Evolutionary conservation across 1,284 basidiomycete genomes (phyloP), one percentile per base, ranked within the genome.

Genomic region (Moniliella sp.): DNA sequence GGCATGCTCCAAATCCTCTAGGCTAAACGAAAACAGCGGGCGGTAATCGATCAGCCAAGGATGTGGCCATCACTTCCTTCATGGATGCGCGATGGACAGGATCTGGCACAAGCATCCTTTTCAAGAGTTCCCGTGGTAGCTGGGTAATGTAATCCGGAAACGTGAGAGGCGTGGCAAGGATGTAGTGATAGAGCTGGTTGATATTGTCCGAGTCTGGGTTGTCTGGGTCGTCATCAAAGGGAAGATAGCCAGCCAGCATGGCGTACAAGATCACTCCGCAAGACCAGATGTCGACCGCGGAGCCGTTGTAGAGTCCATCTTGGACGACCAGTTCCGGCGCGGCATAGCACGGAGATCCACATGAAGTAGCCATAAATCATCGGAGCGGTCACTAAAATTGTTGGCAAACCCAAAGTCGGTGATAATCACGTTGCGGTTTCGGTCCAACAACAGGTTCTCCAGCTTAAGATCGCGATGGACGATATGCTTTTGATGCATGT

Each of bases 141-240:
- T 50, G 40, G 15, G 44, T 48, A 32, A 59, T 50, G 37, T 59
- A 59, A 32, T 59, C 56, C 19, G 56, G 56, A 41, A 59, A 59
- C 16, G 52, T 46, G 14, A 59, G 43, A 0, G 54, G 54, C 7
- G 56, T 59, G 9, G 56, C 50, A 30, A 94, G 78, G 63, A 99
- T 99, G 65, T 99, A 99, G 62, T 81, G 84, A 74, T 97, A 99
- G 32, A 99, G 68, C n/a, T 94, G 69, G 59, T 94, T 97, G 69
- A 97, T 97, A 65, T 97, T 97, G 66, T 97, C 86, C 36, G 88
- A 88, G 43, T 97, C 91, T 2, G 91, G 91, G 62, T 97, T 99
- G 18, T 76, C 77, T 1, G 91, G 91, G 64, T 99, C 91, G 61
- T 97, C 91, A 63, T 97, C 91, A 61, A 94, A 99, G n/a, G 91